phyloP scores from a whole-genome alignment of 2,329 filamentous ascomycete genomes.

The Fusarium hainanense region DNA sequence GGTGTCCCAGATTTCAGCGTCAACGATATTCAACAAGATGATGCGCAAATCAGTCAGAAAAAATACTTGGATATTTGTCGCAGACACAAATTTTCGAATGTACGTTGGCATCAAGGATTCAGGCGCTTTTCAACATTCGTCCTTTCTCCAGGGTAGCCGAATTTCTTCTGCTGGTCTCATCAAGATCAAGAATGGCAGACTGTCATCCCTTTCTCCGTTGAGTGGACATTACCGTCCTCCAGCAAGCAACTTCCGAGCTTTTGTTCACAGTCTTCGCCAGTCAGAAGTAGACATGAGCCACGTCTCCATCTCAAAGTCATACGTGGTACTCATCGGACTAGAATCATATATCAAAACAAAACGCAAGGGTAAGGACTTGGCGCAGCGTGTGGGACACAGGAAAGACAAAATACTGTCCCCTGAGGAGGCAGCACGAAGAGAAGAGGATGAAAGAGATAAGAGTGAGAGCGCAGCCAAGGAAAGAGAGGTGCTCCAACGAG shows the following conservation, averaged over 20 bases:
- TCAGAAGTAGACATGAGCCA: conserved; percentile 82
- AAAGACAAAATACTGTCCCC: conserved; percentile 71
- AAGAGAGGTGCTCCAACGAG: conserved; percentile 57
- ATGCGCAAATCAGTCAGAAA: conserved; percentile 82
- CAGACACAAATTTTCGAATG: conserved; percentile 84
- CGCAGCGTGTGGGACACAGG: conserved; percentile 61
- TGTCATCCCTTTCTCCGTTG: conserved; percentile 77
- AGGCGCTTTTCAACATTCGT: conserved; percentile 90
- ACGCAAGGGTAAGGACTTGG: conserved; percentile 68
- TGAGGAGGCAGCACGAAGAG: conserved; percentile 65
- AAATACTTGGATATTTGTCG: conserved; percentile 94
- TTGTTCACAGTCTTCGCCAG: conserved; percentile 77
- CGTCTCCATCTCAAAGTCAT: conserved; percentile 83
- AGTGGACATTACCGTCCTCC: conserved; percentile 89
- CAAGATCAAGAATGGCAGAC: conserved; percentile 82
- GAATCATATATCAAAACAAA: conserved; percentile 81
- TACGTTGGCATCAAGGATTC: conserved; percentile 92
- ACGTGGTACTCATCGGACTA: conserved; percentile 83
- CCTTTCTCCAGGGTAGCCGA: conserved; percentile 84
- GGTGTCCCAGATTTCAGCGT: conserved; percentile 73
- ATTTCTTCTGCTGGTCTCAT: conserved; percentile 87
- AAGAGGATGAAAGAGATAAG: conserved; percentile 70
- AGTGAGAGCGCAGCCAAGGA: conserved; percentile 68
- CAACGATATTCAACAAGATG: conserved; percentile 81
- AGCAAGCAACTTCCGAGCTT: conserved; percentile 83